phyloP scores from a whole-genome alignment of 2,329 filamentous ascomycete genomes.

The Neodidymelliopsis sp. region DNA sequence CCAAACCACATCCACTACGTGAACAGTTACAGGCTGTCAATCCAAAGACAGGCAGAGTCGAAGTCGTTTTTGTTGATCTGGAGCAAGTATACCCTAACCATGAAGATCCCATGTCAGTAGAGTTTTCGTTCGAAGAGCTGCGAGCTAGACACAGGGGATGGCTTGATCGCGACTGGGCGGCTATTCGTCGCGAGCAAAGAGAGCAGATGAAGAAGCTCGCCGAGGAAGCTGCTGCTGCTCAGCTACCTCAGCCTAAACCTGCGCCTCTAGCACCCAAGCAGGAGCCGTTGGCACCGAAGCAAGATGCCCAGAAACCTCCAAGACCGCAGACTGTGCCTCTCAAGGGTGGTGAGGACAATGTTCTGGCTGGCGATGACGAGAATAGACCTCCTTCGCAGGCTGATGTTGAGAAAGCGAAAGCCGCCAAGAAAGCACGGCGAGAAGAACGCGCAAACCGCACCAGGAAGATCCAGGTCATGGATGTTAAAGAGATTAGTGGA shows the following conservation, averaged over 20 bases:
- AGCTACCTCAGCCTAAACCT: constrained; percentile 19
- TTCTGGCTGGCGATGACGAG: constrained; percentile 52
- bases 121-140: constrained; percentile 91
- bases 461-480: constrained; percentile 75
- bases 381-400: constrained; percentile 56
- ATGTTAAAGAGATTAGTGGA: constrained; percentile 69
- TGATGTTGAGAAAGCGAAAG: constrained; percentile 65
- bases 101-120: constrained; percentile 69
- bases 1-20: constrained; percentile 69
- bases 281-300: constrained; percentile 25
- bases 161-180: constrained; percentile 63
- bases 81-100: constrained; percentile 83
- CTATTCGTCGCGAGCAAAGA: constrained; percentile 38
- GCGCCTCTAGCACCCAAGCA: constrained; percentile 7
- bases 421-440: constrained; percentile 54
- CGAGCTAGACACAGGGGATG: constrained; percentile 78
- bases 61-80: constrained; percentile 87
- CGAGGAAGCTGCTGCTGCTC: constrained; percentile 24
- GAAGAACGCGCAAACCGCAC: constrained; percentile 60
- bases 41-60: constrained; percentile 79
- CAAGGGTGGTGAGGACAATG: constrained; percentile 45
- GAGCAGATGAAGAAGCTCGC: constrained; percentile 36
- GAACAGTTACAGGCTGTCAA: constrained; percentile 84
- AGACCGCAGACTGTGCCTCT: constrained; percentile 42
- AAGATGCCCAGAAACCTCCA: constrained; percentile 23